Conservation (phyloP, 2,329 filamentous ascomycete genomes). For the Fusarium dimerum region DNA sequence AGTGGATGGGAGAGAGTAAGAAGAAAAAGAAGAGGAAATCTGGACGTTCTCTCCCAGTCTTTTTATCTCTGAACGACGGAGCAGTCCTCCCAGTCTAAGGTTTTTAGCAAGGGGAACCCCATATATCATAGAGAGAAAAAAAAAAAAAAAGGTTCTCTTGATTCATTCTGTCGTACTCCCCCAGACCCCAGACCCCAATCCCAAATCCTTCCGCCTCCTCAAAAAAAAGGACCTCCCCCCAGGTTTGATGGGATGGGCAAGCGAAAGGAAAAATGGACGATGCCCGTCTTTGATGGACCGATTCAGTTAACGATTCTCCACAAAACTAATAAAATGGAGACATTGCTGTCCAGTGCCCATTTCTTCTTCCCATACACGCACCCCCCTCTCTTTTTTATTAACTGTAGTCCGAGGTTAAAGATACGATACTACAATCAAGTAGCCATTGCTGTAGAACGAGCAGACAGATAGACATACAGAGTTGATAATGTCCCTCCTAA, state of each 20-base stretch:
- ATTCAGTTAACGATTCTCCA: neutral
- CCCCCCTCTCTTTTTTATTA: too few species aligned
- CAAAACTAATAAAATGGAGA: neutral
- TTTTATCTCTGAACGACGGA: neutral
- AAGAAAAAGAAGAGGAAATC: neutral
- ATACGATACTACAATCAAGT: too few species aligned
- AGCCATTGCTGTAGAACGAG: too few species aligned
- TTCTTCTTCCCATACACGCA: neutral
- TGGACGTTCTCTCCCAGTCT: neutral
- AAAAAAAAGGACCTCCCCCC: conserved; percentile 1
- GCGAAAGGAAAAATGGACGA: neutral
- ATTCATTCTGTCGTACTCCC: conserved; percentile 11
- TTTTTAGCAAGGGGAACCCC: neutral
- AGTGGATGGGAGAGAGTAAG: neutral
- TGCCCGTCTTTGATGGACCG: neutral
- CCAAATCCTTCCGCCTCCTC: too few species aligned
- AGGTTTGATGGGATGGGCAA: neutral
- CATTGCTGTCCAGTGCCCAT: neutral
- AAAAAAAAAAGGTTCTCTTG: conserved; percentile 9
- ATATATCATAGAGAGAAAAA: neutral
- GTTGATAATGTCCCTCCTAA: too few species aligned
- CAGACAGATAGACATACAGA: too few species aligned
- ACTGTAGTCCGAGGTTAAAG: too few species aligned
- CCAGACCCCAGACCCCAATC: conserved; percentile 21
- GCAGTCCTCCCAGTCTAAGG: neutral